Evolutionary conservation across 2,329 filamentous ascomycete species (phyloP).

Genomic region (Phialemoniopsis sp.): DNA sequence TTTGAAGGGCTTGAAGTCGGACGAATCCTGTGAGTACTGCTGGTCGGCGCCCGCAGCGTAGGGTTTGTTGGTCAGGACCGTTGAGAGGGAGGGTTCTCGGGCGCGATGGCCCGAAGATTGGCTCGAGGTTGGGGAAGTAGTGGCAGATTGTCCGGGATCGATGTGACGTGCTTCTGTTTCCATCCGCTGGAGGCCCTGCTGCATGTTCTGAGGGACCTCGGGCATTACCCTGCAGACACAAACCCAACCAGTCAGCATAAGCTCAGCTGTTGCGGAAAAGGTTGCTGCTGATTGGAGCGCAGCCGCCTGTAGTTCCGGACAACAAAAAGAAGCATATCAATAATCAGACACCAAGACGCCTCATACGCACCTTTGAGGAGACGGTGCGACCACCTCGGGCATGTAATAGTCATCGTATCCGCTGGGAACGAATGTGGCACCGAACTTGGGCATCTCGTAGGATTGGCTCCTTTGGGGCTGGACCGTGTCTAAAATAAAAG

Average conservation of each 20-base stretch:
- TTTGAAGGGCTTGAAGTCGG: constrained; percentile 37
- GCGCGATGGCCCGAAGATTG: constrained; percentile 21
- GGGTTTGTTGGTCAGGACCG: constrained; percentile 23
- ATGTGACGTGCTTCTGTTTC: constrained; percentile 70
- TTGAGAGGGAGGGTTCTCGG: constrained; percentile 40
- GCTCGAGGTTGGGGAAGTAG: constrained; percentile 16
- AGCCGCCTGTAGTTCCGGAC: no score
- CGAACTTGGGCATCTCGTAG: constrained; percentile 36
- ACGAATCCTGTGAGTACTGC: constrained; percentile 1
- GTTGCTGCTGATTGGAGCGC: no score
- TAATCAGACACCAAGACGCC: background rate
- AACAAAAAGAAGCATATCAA: no score
- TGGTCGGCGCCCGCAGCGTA: constrained; percentile 9
- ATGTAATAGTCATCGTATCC: constrained; percentile 54
- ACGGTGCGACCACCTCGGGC: constrained; percentile 52
- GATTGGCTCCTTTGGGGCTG: constrained; percentile 14
- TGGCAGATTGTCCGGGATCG: constrained; percentile 25
- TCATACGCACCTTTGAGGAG: constrained; percentile 47
- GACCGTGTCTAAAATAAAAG: no score
- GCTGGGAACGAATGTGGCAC: constrained; percentile 53
- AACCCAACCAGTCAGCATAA: constrained; percentile 27
- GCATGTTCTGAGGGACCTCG: constrained; percentile 95
- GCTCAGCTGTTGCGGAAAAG: background rate
- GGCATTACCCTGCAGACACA: constrained; percentile 71
- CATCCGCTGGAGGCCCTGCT: constrained; percentile 87